A percentile compares a stretch with the other conserved stretches of the same genome.
These are phyloP conservation scores for Pseudoneurospora amorphoporcata DNA, from an alignment of 495 filamentous ascomycete genomes.

Conservation along the genomic window DNA sequence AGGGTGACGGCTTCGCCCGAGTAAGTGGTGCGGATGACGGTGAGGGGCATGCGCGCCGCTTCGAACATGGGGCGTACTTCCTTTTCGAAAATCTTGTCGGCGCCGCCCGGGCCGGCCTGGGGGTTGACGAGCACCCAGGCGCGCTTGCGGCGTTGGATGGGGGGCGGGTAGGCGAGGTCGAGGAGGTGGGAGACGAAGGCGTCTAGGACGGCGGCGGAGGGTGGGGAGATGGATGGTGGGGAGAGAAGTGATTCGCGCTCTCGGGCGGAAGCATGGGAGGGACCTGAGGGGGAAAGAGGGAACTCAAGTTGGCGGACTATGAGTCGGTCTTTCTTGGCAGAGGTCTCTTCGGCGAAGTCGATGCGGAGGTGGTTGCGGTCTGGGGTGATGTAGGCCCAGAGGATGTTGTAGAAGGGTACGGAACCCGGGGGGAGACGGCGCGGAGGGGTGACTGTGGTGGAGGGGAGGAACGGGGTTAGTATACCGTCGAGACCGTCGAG, in stretches of 20 bases:
- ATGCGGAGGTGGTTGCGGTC: slow-evolving; percentile 53
- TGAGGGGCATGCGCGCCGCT: slow-evolving; percentile 66
- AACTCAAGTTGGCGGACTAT: slow-evolving; percentile 16
- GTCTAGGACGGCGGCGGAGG: slow-evolving; percentile 23
- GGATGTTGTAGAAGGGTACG: slow-evolving; percentile 73
- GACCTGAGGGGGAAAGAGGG: slow-evolving; percentile 2
- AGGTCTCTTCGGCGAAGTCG: slow-evolving; percentile 50
- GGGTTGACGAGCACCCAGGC: slow-evolving; percentile 88
- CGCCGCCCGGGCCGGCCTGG: slow-evolving; percentile 74
- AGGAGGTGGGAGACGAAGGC: slow-evolving; percentile 47
- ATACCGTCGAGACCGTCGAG: not conserved
- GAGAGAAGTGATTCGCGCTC: slow-evolving; percentile 51
- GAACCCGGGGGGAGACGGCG: slow-evolving; percentile 3
- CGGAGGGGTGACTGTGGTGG: not conserved
- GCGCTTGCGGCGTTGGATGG: slow-evolving; percentile 58
- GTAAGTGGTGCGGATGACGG: slow-evolving; percentile 64
- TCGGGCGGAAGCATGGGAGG: not conserved
- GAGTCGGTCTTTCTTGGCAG: slow-evolving; percentile 8
- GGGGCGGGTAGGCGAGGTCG: slow-evolving; percentile 54
- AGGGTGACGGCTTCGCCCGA: slow-evolving; percentile 72
- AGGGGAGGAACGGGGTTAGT: not conserved
- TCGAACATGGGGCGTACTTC: slow-evolving; percentile 76
- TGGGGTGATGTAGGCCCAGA: slow-evolving; percentile 60
- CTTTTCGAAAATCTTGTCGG: slow-evolving; percentile 59
- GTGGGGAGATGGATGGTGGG: slow-evolving; percentile 45